These are phyloP conservation scores for Boletus subcaerulescens DNA, from an alignment of 768 basidiomycete species.

Conservation along the genomic window DNA sequence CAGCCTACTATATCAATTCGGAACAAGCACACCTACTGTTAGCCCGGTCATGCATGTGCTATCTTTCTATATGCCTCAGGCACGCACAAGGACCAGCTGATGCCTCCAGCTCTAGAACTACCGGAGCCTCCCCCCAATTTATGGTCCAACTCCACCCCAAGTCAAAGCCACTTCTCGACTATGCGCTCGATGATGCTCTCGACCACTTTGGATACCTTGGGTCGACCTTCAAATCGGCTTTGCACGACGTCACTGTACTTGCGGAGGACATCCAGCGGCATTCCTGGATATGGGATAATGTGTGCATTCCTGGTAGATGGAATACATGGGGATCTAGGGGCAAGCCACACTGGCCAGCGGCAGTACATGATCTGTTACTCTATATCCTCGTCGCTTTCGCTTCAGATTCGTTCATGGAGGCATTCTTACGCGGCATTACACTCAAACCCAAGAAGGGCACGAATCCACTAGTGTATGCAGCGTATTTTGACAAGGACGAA, in stretches of 20 bases:
- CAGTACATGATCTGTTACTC: background rate
- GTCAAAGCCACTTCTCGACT: background rate
- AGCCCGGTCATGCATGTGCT: slow-evolving; percentile 1
- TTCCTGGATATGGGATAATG: background rate
- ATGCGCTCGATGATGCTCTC: background rate
- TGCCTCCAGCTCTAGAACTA: background rate
- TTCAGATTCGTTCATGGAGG: background rate
- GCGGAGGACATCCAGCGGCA: background rate
- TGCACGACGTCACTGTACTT: background rate
- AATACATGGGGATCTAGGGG: no score
- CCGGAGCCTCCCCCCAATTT: background rate
- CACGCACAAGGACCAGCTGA: background rate
- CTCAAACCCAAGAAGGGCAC: background rate
- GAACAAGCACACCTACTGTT: background rate
- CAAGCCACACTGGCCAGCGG: background rate
- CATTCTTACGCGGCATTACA: background rate
- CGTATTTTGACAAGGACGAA: background rate
- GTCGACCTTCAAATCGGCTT: background rate
- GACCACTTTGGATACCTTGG: background rate
- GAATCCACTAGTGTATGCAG: slow-evolving; percentile 5
- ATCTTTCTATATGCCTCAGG: slow-evolving; percentile 1
- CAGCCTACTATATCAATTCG: background rate
- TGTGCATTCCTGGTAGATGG: background rate
- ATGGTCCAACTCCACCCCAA: background rate
- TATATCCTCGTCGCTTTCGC: slow-evolving; percentile 1